Conservation (phyloP, 352 stramenopile species). For the Phytophthora cryptogea region DNA sequence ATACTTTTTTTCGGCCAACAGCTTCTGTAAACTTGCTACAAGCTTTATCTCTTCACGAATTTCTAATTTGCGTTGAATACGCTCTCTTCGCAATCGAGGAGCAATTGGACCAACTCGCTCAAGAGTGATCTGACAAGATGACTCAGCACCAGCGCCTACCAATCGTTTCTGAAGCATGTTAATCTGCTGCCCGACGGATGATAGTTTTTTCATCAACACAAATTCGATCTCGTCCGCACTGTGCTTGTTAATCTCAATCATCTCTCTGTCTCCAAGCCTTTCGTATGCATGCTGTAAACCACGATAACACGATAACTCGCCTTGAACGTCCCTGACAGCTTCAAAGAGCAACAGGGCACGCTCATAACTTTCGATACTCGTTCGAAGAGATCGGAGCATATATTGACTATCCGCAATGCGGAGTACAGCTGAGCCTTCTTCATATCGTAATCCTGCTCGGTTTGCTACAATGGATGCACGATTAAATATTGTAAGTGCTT, state of each 20-base stretch:
- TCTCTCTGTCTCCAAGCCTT: conserved; percentile 59
- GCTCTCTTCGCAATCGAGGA: conserved; percentile 53
- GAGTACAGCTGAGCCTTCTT: conserved; percentile 42
- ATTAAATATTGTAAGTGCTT: conserved; percentile 54
- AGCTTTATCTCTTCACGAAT: conserved; percentile 66
- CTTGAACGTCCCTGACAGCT: conserved; percentile 41
- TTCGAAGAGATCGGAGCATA: conserved; percentile 42
- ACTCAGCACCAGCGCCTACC: conserved; percentile 64
- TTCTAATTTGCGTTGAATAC: conserved; percentile 60
- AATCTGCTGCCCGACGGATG: conserved; percentile 38
- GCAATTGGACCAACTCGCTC: conserved; percentile 76
- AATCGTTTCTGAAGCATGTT: conserved; percentile 56
- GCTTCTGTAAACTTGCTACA: conserved; percentile 48
- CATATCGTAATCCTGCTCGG: conserved; percentile 25
- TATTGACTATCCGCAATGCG: conserved; percentile 46
- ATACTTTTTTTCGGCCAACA: conserved; percentile 62
- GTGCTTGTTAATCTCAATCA: conserved; percentile 42
- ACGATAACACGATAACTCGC: conserved; percentile 59
- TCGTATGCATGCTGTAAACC: conserved; percentile 53
- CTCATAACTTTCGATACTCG: conserved; percentile 65
- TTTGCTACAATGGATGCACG: conserved; percentile 46
- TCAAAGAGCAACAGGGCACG: conserved; percentile 59
- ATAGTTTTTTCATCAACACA: conserved; percentile 56
- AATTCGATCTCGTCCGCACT: conserved; percentile 77
- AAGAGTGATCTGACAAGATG: conserved; percentile 58